A percentile compares a stretch with the other conserved stretches of the same genome.
These are phyloP conservation scores for Exidia glandulosa DNA, from an alignment of 768 basidiomycete species.

Conservation along the genomic window DNA sequence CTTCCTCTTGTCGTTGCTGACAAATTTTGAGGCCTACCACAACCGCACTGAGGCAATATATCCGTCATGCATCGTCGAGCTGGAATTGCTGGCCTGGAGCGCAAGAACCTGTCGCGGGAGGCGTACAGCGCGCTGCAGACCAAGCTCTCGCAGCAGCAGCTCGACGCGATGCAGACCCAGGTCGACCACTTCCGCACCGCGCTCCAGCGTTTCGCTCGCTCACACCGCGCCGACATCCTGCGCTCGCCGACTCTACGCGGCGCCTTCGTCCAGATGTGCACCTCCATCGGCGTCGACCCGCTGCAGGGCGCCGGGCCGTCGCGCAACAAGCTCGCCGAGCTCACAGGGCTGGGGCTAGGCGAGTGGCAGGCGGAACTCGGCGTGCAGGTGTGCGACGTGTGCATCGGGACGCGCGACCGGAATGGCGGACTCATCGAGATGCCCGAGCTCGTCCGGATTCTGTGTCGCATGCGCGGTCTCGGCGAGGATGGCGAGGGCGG, in stretches of 20 bases:
- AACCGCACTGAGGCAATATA: neutral
- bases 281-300: slow-evolving; percentile 89
- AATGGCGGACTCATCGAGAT: slow-evolving; percentile 93
- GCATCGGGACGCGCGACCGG: slow-evolving; percentile 73
- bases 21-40: neutral
- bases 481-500: slow-evolving; percentile 15
- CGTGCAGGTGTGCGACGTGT: slow-evolving; percentile 89
- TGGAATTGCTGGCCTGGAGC: neutral
- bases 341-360: slow-evolving; percentile 57
- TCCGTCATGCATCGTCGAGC: neutral
- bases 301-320: slow-evolving; percentile 78
- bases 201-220: slow-evolving; percentile 66
- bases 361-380: slow-evolving; percentile 97
- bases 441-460: slow-evolving; percentile 67
- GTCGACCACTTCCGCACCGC: slow-evolving; percentile 76
- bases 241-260: slow-evolving; percentile 78
- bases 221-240: slow-evolving; percentile 76
- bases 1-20: too few relatives aligned
- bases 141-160: slow-evolving; percentile 63
- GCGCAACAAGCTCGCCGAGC: slow-evolving; percentile 68
- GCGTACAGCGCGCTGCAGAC: slow-evolving; percentile 42
- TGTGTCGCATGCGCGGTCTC: slow-evolving; percentile 66
- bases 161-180: slow-evolving; percentile 70
- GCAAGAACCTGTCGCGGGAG: neutral
- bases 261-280: slow-evolving; percentile 93